phyloP scores from a whole-genome alignment of 2,329 filamentous ascomycete species.

The Colletotrichum sp. region DNA sequence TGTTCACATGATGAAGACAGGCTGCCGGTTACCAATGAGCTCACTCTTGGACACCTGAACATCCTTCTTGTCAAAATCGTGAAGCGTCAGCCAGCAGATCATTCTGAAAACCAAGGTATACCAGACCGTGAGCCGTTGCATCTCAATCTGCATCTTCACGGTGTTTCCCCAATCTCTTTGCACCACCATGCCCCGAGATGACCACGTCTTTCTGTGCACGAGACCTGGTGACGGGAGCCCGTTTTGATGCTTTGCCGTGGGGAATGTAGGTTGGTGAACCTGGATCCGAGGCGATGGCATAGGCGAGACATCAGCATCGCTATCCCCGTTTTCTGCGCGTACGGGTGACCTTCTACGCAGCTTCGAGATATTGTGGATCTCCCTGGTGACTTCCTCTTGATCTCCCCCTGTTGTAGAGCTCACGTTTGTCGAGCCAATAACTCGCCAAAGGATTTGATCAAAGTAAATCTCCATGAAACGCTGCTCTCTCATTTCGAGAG shows the following conservation, averaged over 20 bases:
- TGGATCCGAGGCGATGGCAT: background rate
- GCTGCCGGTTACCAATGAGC: conserved; percentile 36
- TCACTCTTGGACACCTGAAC: conserved; percentile 34
- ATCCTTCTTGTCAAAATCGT: conserved; percentile 41
- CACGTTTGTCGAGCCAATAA: background rate
- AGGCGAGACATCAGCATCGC: background rate
- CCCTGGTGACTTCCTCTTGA: background rate
- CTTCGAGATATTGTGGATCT: background rate
- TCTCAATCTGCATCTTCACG: background rate
- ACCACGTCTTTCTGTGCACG: background rate
- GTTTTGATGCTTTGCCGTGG: background rate
- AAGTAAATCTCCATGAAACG: conserved; percentile 15
- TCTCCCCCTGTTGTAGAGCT: background rate
- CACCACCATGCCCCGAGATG: background rate
- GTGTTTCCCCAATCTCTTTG: background rate
- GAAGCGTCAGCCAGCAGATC: conserved; percentile 41
- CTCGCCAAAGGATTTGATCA: background rate
- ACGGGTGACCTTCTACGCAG: too few species aligned
- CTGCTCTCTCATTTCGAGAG: background rate
- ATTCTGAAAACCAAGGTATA: conserved; percentile 38
- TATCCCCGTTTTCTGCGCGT: background rate
- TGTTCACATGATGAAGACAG: conserved; percentile 32
- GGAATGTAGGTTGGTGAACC: background rate
- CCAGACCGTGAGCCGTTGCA: conserved; percentile 29
- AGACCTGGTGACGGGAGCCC: background rate